These are phyloP conservation scores for Oryza rufipogon DNA, from an alignment of 176 grass and related monocot species.

Conservation along the genomic window DNA sequence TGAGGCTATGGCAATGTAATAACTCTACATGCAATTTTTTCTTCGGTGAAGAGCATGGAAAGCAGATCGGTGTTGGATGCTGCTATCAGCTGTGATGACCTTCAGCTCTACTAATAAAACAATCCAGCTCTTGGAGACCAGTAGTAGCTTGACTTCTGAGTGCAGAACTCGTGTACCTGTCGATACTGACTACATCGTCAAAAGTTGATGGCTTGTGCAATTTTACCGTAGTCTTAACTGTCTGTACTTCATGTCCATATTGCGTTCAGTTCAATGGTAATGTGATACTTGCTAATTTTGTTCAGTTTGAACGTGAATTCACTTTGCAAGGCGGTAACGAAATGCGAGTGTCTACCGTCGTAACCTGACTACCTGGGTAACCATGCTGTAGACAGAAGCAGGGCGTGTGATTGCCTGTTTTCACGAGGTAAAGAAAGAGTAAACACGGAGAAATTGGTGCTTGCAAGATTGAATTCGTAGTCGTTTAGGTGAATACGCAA, in stretches of 20 bases:
- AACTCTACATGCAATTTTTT: neutral
- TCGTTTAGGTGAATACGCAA: too few relatives aligned
- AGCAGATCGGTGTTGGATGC: constrained; percentile 18
- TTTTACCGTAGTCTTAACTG: neutral
- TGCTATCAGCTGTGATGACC: constrained; percentile 2
- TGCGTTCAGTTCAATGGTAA: neutral
- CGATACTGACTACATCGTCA: constrained; percentile 5
- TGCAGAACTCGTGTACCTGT: constrained; percentile 14
- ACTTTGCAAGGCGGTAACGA: neutral
- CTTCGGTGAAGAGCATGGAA: constrained; percentile 2
- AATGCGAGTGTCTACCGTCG: neutral
- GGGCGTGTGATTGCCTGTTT: neutral
- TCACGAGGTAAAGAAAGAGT: too few relatives aligned
- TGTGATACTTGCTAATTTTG: neutral
- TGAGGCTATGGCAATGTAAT: neutral
- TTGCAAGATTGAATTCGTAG: too few relatives aligned
- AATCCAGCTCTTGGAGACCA: neutral
- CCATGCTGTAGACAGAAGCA: neutral
- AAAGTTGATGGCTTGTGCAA: neutral
- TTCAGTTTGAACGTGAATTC: neutral
- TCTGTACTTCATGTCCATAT: neutral
- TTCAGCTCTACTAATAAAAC: constrained; percentile 37
- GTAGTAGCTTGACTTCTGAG: constrained; percentile 28
- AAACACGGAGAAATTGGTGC: too few relatives aligned
- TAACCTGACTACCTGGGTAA: neutral